Evolutionary conservation across 2,329 filamentous ascomycete species (phyloP).

Genomic region (Cryphonectria japonica): DNA sequence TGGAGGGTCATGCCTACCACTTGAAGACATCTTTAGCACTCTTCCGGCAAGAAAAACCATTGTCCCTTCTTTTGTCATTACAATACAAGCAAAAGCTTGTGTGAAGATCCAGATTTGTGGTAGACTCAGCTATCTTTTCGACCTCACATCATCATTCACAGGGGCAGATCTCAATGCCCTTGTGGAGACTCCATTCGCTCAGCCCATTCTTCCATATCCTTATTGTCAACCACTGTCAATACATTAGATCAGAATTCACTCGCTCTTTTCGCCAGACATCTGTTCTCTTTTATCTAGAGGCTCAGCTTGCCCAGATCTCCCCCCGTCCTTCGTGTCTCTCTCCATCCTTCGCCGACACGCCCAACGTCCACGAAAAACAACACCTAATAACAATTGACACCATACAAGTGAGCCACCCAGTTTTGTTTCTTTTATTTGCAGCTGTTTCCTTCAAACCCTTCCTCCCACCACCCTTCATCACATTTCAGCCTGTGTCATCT

Average conservation of each 20-base stretch:
- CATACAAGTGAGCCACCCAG: neutral
- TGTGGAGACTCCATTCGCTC: slow-evolving; percentile 5
- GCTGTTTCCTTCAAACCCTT: neutral
- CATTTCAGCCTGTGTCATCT: neutral
- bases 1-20: neutral
- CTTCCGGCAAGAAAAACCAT: neutral
- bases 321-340: neutral
- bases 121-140: neutral
- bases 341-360: neutral
- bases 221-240: slow-evolving; percentile 1
- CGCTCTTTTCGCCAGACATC: neutral
- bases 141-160: slow-evolving; percentile 1
- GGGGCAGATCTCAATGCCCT: slow-evolving; percentile 5
- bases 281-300: neutral
- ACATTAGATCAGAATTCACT: neutral
- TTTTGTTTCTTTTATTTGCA: neutral
- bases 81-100: neutral
- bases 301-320: neutral
- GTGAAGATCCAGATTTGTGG: neutral
- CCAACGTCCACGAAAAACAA: neutral
- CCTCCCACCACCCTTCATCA: neutral
- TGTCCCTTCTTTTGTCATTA: neutral
- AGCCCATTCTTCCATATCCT: neutral
- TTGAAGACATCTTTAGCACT: neutral
- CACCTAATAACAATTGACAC: neutral